Percentiles rank a stretch among this genome's conserved stretches.
Evolutionary conservation across 495 filamentous ascomycete genomes (phyloP).

Genomic region (Corynascus novoguineensis): DNA sequence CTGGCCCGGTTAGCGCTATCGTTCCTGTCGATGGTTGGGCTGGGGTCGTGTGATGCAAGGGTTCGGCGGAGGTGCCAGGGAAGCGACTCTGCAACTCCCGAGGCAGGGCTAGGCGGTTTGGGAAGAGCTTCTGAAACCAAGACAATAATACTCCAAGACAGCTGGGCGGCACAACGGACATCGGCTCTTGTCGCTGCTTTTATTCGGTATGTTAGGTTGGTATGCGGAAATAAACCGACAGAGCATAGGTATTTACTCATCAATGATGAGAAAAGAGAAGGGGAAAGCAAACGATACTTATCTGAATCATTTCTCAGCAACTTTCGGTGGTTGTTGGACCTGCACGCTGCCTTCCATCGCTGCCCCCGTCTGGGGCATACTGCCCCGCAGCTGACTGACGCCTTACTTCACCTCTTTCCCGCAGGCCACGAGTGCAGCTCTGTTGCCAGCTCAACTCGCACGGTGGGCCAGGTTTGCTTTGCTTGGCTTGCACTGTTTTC

Average conservation of each 20-base stretch:
- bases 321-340: neutral
- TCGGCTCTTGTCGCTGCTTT: too few relatives aligned
- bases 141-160: neutral
- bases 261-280: too few relatives aligned
- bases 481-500: neutral
- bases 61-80: neutral
- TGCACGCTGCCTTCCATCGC: neutral
- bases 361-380: neutral
- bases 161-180: too few relatives aligned
- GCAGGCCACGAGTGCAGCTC: neutral
- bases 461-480: neutral
- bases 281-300: too few relatives aligned
- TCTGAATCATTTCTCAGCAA: neutral
- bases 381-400: conserved; percentile 7
- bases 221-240: too few relatives aligned
- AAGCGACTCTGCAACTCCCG: neutral
- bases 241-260: too few relatives aligned
- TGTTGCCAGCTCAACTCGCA: conserved; percentile 1
- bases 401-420: too few relatives aligned
- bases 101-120: conserved; percentile 6
- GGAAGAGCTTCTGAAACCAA: conserved; percentile 6
- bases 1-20: neutral
- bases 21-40: neutral
- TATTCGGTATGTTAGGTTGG: too few relatives aligned
- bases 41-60: neutral